Evolutionary conservation across 2,329 filamentous ascomycete species (phyloP).

Genomic region (Parasarocladium wereldwijsianum): DNA sequence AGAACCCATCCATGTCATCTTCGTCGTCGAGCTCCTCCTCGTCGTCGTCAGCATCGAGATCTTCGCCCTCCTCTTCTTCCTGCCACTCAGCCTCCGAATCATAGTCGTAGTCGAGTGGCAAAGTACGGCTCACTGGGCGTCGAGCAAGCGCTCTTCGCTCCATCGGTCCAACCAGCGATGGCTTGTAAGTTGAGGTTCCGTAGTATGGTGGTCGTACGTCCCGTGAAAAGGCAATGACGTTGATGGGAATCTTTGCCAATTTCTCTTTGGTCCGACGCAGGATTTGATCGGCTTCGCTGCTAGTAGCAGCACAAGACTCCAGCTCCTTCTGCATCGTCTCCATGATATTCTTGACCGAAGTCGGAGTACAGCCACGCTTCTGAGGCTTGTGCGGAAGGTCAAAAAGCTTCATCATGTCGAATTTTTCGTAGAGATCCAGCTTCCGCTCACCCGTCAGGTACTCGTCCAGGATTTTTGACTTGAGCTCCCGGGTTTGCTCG

Average conservation of each 20-base stretch:
- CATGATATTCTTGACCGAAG: conserved; percentile 47
- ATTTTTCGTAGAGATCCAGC: conserved; percentile 18
- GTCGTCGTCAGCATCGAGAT: conserved; percentile 51
- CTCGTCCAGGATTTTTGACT: conserved; percentile 36
- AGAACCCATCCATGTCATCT: conserved; percentile 80
- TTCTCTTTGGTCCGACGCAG: conserved; percentile 19
- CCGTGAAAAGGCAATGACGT: conserved; percentile 45
- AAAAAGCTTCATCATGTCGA: conserved; percentile 31
- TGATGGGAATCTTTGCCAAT: conserved; percentile 44
- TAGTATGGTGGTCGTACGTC: conserved; percentile 57
- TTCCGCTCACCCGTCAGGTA: conserved; percentile 31
- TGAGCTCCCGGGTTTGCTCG: conserved; percentile 34
- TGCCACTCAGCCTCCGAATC: conserved; percentile 83
- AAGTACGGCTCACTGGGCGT: conserved; percentile 35
- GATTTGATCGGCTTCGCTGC: conserved; percentile 19
- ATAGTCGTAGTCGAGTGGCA: conserved; percentile 66
- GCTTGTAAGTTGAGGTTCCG: conserved; percentile 54
- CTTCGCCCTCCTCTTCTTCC: conserved; percentile 54
- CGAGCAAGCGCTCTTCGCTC: conserved; percentile 36
- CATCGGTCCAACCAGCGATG: conserved; percentile 25
- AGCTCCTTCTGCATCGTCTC: conserved; percentile 34
- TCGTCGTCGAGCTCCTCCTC: conserved; percentile 59
- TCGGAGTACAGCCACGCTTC: conserved; percentile 30
- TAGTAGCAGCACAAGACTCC: conserved; percentile 17
- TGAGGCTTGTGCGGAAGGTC: conserved; percentile 23